Evolutionary conservation across 345 rosid species (phyloP).

Genomic region (Clarkia xantiana): DNA sequence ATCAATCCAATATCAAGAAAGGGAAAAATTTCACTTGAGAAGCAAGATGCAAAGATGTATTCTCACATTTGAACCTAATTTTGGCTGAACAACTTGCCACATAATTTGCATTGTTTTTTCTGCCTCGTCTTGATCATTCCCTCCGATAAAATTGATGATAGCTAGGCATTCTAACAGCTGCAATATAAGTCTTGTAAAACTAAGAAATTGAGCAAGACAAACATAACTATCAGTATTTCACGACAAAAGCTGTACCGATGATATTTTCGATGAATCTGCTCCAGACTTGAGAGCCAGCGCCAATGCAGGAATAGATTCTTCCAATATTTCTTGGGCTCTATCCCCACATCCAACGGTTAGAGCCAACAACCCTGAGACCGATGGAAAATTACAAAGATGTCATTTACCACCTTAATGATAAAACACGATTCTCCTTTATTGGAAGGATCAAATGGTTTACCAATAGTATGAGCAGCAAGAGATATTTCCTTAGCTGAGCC

Average conservation of each 20-base stretch:
- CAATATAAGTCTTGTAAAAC: constrained; percentile 4
- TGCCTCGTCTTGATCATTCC: constrained; percentile 47
- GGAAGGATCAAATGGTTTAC: constrained; percentile 19
- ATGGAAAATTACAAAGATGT: background rate
- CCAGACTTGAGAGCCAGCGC: constrained; percentile 59
- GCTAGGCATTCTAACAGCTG: constrained; percentile 83
- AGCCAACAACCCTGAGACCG: constrained; percentile 53
- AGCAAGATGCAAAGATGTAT: background rate
- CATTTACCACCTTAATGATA: background rate
- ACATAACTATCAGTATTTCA: background rate
- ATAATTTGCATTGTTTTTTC: constrained; percentile 73
- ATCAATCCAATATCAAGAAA: too few species aligned
- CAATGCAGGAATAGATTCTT: constrained; percentile 46
- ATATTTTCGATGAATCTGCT: constrained; percentile 34
- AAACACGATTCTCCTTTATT: background rate
- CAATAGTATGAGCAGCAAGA: constrained; percentile 61
- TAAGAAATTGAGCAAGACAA: background rate
- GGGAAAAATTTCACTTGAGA: too few species aligned
- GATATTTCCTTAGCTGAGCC: constrained; percentile 64
- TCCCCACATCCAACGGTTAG: constrained; percentile 62
- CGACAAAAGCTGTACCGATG: constrained; percentile 26
- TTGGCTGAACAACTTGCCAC: constrained; percentile 87
- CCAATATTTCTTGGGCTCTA: constrained; percentile 48
- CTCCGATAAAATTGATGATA: constrained; percentile 66
- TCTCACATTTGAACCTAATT: constrained; percentile 74